Evolutionary conservation across 2,329 filamentous ascomycete genomes (phyloP).

Genomic region (Triangularia verruculosa): DNA sequence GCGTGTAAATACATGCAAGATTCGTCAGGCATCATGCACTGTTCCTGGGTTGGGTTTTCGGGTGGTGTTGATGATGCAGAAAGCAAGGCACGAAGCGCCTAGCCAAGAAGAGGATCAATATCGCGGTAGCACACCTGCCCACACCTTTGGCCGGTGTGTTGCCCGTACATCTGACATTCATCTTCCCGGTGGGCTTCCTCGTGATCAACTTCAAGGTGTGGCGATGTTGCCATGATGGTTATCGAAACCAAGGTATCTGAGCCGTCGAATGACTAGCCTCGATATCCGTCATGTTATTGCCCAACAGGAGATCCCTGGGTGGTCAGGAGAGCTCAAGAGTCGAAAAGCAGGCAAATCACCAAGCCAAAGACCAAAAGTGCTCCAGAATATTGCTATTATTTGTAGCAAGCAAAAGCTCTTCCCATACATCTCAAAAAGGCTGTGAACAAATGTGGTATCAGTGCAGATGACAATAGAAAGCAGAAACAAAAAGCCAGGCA

Average conservation of each 20-base stretch:
- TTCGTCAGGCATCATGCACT: too few relatives aligned
- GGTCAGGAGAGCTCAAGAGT: not conserved
- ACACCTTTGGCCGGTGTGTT: not conserved
- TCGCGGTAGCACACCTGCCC: not conserved
- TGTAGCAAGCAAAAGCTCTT: not conserved
- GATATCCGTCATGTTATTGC: too few relatives aligned
- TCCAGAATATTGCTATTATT: not conserved
- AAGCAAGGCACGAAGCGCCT: not conserved
- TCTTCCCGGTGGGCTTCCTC: not conserved
- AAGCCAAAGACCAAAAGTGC: not conserved
- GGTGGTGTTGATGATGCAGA: not conserved
- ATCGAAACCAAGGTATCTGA: not conserved
- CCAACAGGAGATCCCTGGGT: too few relatives aligned
- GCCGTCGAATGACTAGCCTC: too few relatives aligned
- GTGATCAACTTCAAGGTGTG: not conserved
- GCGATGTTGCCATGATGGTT: not conserved
- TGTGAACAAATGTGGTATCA: constrained; percentile 18
- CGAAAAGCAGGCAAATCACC: not conserved
- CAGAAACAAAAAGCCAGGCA: constrained; percentile 4
- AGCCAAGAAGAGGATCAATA: not conserved
- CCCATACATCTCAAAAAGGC: not conserved
- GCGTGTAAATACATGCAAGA: too few relatives aligned
- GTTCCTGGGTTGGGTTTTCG: not conserved
- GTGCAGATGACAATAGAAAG: constrained; percentile 3
- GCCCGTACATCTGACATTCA: not conserved